Percentiles rank a stretch among this genome's conserved stretches.
Conservation (phyloP, 179 eudicot genomes). For the Actinidia chinensis region DNA sequence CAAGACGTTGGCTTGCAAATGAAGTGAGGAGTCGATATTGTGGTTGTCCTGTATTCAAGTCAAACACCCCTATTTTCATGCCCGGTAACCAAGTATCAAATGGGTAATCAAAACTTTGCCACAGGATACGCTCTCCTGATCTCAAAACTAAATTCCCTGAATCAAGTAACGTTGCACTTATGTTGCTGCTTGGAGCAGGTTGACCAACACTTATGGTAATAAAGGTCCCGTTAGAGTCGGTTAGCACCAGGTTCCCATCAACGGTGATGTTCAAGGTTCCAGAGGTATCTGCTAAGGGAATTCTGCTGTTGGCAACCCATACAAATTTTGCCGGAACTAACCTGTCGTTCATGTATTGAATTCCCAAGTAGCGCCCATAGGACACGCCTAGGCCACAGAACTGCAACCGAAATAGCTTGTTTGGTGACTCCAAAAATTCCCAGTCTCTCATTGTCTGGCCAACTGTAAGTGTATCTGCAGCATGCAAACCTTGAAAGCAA, state of each 20-base stretch:
- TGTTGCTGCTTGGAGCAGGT: too few species aligned
- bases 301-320: background rate
- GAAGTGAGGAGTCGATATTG: too few species aligned
- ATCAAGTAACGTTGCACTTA: too few species aligned
- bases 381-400: background rate
- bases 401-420: background rate
- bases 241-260: background rate
- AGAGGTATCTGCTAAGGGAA: background rate
- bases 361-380: background rate
- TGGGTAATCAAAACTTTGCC: too few species aligned
- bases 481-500: background rate
- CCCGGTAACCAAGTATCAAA: too few species aligned
- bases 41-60: too few species aligned
- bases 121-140: too few species aligned
- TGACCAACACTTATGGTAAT: too few species aligned
- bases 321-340: background rate
- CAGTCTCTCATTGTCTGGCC: background rate
- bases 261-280: background rate
- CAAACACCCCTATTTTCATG: too few species aligned
- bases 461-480: background rate
- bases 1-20: too few species aligned
- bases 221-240: too few species aligned
- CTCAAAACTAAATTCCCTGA: too few species aligned
- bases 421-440: background rate
- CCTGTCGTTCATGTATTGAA: background rate